These are phyloP conservation scores for Emergomyces orientalis DNA, from an alignment of 2,329 filamentous ascomycete species.

Conservation along the genomic window DNA sequence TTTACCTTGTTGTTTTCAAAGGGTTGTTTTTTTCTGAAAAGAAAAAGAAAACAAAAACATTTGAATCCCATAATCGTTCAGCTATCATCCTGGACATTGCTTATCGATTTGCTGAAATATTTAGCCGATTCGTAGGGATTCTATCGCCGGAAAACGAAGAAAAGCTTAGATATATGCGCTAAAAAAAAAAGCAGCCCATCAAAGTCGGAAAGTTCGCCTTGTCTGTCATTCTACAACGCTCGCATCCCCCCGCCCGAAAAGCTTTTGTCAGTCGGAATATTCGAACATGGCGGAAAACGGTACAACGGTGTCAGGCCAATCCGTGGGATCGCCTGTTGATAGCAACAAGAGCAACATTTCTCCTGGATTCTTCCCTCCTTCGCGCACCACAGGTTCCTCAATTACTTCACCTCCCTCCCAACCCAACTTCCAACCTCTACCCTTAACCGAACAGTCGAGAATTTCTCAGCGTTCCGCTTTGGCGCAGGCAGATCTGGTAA, in stretches of 20 bases:
- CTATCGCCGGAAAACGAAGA: not conserved
- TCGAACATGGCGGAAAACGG: not conserved
- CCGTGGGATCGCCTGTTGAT: constrained; percentile 2
- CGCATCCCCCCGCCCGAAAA: not conserved
- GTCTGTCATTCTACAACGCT: not conserved
- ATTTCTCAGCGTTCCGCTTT: constrained; percentile 10
- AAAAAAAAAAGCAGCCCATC: not conserved
- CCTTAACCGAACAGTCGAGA: constrained; percentile 11
- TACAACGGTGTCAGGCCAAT: not conserved
- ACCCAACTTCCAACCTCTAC: not conserved
- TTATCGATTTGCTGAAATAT: not conserved
- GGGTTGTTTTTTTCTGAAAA: too few species aligned
- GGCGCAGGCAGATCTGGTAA: constrained; percentile 10
- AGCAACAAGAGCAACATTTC: not conserved
- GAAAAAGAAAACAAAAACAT: too few species aligned
- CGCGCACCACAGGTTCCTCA: not conserved
- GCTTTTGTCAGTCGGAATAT: not conserved
- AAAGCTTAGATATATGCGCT: not conserved
- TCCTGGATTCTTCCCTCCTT: not conserved
- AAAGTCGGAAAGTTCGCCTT: not conserved
- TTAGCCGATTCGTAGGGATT: not conserved
- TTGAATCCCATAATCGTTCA: not conserved
- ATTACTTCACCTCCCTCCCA: constrained; percentile 1
- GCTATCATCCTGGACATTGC: not conserved
- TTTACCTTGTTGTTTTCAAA: too few species aligned